A percentile compares a stretch with the other conserved stretches of the same genome.
Conservation (phyloP, 352 stramenopile species). For the Aphanomyces astaci region DNA sequence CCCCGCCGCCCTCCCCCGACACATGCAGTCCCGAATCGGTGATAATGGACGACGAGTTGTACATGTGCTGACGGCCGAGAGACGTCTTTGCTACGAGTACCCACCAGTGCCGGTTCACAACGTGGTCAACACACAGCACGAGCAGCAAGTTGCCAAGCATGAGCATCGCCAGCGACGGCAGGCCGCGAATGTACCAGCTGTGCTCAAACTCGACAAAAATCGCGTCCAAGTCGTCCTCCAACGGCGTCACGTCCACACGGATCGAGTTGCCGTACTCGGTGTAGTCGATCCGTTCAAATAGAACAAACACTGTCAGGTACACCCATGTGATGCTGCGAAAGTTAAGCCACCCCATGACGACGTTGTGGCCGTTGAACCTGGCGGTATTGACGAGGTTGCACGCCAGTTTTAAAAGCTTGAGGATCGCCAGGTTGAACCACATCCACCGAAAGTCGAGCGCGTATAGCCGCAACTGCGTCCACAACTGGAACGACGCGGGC, state of each 20-base stretch:
- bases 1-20: neutral
- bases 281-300: constrained; percentile 1
- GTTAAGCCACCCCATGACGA: constrained; percentile 17
- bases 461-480: neutral
- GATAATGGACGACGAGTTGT: constrained; percentile 18
- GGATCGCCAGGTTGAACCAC: constrained; percentile 8
- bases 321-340: neutral
- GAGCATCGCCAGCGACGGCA: neutral
- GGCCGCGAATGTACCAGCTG: constrained; percentile 15
- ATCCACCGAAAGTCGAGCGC: neutral
- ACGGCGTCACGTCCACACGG: neutral
- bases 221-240: neutral
- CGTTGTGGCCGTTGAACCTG: constrained; percentile 1
- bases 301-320: neutral
- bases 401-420: constrained; percentile 12
- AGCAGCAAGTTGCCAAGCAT: constrained; percentile 8
- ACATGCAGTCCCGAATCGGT: neutral
- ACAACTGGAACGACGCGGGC: neutral
- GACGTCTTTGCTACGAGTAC: neutral
- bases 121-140: neutral
- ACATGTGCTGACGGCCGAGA: constrained; percentile 3
- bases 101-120: constrained; percentile 5
- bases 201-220: constrained; percentile 2
- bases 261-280: constrained; percentile 19
- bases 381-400: neutral